phyloP scores from a whole-genome alignment of 2,329 filamentous ascomycete species.

The Microascus cirrosus region DNA sequence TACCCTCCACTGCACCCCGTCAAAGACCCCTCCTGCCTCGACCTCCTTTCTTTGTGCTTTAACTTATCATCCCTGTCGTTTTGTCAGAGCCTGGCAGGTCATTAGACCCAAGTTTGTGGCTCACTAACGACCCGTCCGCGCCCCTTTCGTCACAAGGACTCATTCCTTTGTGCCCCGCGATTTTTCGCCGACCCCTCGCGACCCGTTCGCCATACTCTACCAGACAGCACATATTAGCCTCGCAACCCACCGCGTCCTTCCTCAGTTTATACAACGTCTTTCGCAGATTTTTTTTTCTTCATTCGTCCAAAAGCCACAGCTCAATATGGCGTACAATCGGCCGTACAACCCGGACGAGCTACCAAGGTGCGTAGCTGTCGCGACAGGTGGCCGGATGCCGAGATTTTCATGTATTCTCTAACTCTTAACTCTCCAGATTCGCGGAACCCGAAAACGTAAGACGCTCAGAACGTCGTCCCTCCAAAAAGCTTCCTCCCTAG shows the following conservation, averaged over 20 bases:
- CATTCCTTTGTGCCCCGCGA: background rate
- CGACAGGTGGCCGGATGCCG: background rate
- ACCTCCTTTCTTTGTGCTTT: background rate
- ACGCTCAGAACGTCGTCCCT: background rate
- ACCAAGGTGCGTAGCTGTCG: conserved; percentile 56
- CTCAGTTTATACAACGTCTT: background rate
- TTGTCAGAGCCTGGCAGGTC: background rate
- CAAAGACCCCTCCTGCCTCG: background rate
- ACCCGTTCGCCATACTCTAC: background rate
- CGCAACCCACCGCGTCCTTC: background rate
- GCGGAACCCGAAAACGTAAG: conserved; percentile 37
- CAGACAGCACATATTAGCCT: background rate
- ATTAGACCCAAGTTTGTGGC: background rate
- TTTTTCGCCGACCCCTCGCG: background rate
- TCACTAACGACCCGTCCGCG: background rate
- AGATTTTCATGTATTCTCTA: background rate
- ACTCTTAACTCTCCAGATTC: conserved; percentile 23
- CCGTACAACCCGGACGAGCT: conserved; percentile 90
- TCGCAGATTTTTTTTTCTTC: background rate
- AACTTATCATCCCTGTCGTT: background rate
- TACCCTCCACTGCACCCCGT: background rate
- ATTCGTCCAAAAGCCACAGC: background rate
- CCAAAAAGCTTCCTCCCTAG: background rate
- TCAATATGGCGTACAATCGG: conserved; percentile 82
- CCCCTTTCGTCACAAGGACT: background rate